Evolutionary conservation across 2,329 filamentous ascomycete species (phyloP), one percentile per base, ranked within the genome.

Genomic region (Botrytis fabae): DNA sequence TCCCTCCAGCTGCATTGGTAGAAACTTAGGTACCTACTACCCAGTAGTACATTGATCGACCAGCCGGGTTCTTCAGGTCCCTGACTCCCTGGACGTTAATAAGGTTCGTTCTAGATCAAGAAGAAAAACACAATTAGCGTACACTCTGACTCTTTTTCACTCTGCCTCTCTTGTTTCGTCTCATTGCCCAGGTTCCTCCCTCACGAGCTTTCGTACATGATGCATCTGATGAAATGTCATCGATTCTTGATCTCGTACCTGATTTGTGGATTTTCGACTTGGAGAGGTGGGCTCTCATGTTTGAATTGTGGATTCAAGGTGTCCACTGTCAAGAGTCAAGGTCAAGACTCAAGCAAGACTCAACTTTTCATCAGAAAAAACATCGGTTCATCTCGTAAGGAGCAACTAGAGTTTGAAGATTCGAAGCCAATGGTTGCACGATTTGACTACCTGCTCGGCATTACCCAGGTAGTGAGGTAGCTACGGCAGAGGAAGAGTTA

Each of bases 131-230:
- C 12, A 62, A 28, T 40, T 62, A 62, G 38, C 38, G 38, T 62
- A 62, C 60, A 62, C 60, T 40, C 35, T 62, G 60, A 61, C 32
- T 61, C 35, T 61, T 61, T 61, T 57, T 60, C 57, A 18, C 32
- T 60, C 28, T 35, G 18, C 28, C 28, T 35, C n/a, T 28, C 57
- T 60, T 60, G 18, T 35, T 14, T 61, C 59, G 20, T 62, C 14
- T 54, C 48, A 54, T 54, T 57, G n/a, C 51, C 51, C 51, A 32
- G 28, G 51, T 28, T 57, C 51, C n/a, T 57, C 51, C n/a, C n/a
- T 57, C n/a, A 9, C 51, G 51, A 57, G 51, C 51, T 57, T 57
- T 57, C 51, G 7, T 28, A 57, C 51, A 57, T 57, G 6, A 54
- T 54, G 48, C 48, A 54, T 54, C 48, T 54, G 48, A 54, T 54